phyloP scores from a whole-genome alignment of 2,329 filamentous ascomycete species.

The Phyllosticta citrichinensis region DNA sequence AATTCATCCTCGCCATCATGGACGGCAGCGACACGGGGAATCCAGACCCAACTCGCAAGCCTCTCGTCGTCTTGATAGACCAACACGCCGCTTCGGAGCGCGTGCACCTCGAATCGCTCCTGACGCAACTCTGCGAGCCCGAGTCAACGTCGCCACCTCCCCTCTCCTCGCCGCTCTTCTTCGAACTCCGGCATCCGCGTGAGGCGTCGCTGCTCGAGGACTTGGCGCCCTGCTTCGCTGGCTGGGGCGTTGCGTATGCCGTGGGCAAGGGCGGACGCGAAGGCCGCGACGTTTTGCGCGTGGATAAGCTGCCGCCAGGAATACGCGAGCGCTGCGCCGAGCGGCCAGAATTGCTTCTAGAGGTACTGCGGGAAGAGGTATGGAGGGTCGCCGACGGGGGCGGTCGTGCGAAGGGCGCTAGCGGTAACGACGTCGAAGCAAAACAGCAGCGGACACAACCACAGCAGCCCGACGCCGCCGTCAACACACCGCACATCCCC shows the following conservation, averaged over 20 bases:
- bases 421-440: not conserved
- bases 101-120: constrained; percentile 64
- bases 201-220: constrained; percentile 52
- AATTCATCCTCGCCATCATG: constrained; percentile 71
- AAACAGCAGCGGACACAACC: not conserved
- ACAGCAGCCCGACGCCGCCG: not conserved
- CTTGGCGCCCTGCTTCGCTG: constrained; percentile 47
- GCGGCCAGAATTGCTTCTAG: constrained; percentile 62
- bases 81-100: constrained; percentile 95
- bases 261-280: constrained; percentile 18
- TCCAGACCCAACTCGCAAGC: constrained; percentile 8
- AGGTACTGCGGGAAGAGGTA: constrained; percentile 63
- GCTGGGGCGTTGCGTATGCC: constrained; percentile 68
- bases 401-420: not conserved
- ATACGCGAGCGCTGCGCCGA: constrained; percentile 67
- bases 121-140: constrained; percentile 44
- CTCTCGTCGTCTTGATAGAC: constrained; percentile 65
- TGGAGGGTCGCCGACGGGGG: constrained; percentile 51
- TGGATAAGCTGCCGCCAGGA: constrained; percentile 55
- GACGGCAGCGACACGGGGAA: constrained; percentile 13
- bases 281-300: constrained; percentile 27
- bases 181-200: constrained; percentile 48
- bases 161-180: constrained; percentile 36
- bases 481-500: not conserved
- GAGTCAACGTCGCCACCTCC: not conserved